phyloP scores from a whole-genome alignment of 768 basidiomycete species.

The Hericium erinaceus region DNA sequence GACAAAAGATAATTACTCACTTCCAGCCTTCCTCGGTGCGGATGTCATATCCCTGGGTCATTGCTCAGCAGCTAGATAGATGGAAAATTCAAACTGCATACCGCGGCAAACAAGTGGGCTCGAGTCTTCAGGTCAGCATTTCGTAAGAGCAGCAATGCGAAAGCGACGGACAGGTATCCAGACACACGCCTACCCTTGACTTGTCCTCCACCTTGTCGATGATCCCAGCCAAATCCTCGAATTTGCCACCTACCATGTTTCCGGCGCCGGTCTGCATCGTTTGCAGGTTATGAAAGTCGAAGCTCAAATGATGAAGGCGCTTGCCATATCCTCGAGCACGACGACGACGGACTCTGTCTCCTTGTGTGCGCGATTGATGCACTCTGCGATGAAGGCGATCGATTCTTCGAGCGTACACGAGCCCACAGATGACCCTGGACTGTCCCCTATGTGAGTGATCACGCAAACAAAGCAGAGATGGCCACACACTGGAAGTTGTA shows the following conservation, averaged over 20 bases:
- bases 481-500: slow-evolving; percentile 83
- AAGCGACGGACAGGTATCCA: slow-evolving; percentile 63
- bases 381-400: slow-evolving; percentile 55
- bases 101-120: slow-evolving; percentile 78
- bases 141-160: background rate
- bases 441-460: slow-evolving; percentile 14
- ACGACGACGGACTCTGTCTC: slow-evolving; percentile 47
- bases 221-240: slow-evolving; percentile 58
- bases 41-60: slow-evolving; percentile 66
- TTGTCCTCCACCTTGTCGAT: slow-evolving; percentile 68
- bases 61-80: background rate
- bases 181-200: slow-evolving; percentile 66
- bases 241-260: slow-evolving; percentile 68
- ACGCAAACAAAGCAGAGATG: background rate
- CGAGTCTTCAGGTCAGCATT: background rate
- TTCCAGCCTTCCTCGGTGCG: slow-evolving; percentile 60
- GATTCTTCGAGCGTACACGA: slow-evolving; percentile 50
- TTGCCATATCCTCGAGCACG: slow-evolving; percentile 81
- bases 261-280: slow-evolving; percentile 59
- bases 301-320: background rate
- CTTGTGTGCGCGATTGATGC: slow-evolving; percentile 65
- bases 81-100: slow-evolving; percentile 21
- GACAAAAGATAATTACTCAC: background rate
- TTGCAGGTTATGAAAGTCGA: background rate
- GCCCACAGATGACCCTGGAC: slow-evolving; percentile 82